These are phyloP conservation scores for Cystobasidium ongulense DNA, from an alignment of 768 basidiomycete genomes.

Conservation along the genomic window DNA sequence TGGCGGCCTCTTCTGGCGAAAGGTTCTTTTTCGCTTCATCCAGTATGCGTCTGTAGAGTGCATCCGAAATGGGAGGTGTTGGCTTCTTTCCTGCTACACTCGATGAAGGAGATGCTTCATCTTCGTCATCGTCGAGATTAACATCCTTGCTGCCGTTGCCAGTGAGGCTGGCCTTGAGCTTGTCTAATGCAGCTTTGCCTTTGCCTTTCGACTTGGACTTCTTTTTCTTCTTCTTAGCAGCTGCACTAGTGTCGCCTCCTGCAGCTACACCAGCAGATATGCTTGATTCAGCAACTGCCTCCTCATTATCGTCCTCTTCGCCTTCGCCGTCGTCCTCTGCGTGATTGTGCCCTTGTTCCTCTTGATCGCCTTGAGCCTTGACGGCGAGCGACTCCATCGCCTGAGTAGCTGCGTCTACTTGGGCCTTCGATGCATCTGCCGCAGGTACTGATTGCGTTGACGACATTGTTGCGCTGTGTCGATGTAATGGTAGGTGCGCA, in stretches of 20 bases:
- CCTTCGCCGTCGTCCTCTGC: slow-evolving; percentile 4
- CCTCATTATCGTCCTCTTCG: slow-evolving; percentile 4
- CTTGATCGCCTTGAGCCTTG: not conserved
- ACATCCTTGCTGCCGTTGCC: not conserved
- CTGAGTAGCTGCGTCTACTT: not conserved
- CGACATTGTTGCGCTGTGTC: not conserved
- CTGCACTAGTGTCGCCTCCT: not conserved
- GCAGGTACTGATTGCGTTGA: slow-evolving; percentile 25
- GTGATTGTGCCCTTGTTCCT: not conserved
- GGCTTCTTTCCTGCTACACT: slow-evolving; percentile 10
- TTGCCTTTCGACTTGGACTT: slow-evolving; percentile 30
- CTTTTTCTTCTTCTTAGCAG: slow-evolving; percentile 15
- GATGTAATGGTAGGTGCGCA: not conserved
- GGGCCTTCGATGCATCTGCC: not conserved
- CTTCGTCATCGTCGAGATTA: not conserved
- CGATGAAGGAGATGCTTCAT: not conserved
- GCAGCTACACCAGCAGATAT: not conserved
- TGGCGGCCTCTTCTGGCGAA: slow-evolving; percentile 55
- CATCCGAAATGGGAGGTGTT: slow-evolving; percentile 9
- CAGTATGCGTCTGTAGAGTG: slow-evolving; percentile 19
- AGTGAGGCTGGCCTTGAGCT: slow-evolving; percentile 19
- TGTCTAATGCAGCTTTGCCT: slow-evolving; percentile 17
- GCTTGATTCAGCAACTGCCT: not conserved
- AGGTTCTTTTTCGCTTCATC: slow-evolving; percentile 33
- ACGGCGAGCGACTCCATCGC: not conserved